A percentile compares a stretch with the other conserved stretches of the same genome.
Conservation (phyloP, 2,329 filamentous ascomycete species). For the Westerdykella sp. region DNA sequence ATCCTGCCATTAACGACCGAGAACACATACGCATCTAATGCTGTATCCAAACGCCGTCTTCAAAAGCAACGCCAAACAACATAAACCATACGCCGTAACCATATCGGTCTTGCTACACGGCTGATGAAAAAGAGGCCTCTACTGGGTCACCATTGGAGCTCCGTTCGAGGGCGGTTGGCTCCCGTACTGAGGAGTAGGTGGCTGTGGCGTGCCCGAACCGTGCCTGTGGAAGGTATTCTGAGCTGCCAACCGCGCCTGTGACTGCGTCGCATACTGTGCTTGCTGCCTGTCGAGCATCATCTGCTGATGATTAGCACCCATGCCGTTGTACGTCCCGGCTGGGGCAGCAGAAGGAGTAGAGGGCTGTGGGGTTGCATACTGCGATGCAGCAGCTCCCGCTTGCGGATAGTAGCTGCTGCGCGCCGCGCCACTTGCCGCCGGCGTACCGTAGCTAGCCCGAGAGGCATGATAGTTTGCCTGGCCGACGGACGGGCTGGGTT, state of each 20-base stretch:
- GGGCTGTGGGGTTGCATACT: conserved; percentile 27
- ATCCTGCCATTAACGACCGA: too few relatives aligned
- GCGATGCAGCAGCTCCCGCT: conserved; percentile 9
- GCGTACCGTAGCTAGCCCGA: conserved; percentile 24
- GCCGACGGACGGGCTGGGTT: conserved; percentile 17
- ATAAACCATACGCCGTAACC: background rate
- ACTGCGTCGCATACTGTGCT: conserved; percentile 25
- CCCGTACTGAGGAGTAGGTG: conserved; percentile 23
- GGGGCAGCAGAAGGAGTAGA: conserved; percentile 12
- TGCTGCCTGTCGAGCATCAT: conserved; percentile 33
- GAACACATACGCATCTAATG: background rate
- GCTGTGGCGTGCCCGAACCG: conserved; percentile 34
- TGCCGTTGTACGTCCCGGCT: conserved; percentile 17
- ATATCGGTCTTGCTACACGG: background rate
- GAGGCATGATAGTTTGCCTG: conserved; percentile 21
- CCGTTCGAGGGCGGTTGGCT: conserved; percentile 18
- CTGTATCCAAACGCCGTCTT: conserved; percentile 1
- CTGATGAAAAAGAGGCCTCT: background rate
- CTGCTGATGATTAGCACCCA: conserved; percentile 27
- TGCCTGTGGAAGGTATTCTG: conserved; percentile 31
- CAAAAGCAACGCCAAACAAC: background rate
- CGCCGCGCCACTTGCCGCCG: conserved; percentile 23
- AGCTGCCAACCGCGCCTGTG: conserved; percentile 32
- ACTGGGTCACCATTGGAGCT: conserved; percentile 13
- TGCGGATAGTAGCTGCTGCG: conserved; percentile 30